phyloP scores from a whole-genome alignment of 495 filamentous ascomycete genomes.

The Neurospora sublineolata region DNA sequence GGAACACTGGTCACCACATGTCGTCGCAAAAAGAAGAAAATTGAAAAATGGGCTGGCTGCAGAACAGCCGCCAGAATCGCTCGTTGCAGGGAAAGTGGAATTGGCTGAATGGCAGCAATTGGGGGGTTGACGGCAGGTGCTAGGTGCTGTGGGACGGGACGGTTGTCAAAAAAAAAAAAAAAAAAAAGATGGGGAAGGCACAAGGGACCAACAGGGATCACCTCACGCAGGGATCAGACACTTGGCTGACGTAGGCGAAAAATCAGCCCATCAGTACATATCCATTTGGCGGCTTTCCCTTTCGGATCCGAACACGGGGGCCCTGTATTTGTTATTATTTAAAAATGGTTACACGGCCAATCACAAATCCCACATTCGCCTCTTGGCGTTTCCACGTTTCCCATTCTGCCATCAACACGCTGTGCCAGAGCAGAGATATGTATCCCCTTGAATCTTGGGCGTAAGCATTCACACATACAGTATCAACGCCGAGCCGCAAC shows the following conservation, averaged over 20 bases:
- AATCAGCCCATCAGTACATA: slow-evolving; percentile 13
- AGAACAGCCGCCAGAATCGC: neutral
- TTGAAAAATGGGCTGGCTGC: neutral
- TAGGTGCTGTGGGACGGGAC: neutral
- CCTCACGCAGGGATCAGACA: neutral
- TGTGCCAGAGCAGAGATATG: neutral
- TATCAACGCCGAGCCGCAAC: neutral
- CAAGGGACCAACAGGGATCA: slow-evolving; percentile 1
- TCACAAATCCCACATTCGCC: neutral
- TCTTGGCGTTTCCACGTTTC: neutral
- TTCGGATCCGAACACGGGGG: neutral
- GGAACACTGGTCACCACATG: neutral
- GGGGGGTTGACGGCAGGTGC: neutral
- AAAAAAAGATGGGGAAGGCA: slow-evolving; percentile 10
- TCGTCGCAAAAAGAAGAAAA: neutral
- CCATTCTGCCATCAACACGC: neutral
- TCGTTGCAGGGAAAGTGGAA: neutral
- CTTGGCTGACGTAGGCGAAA: slow-evolving; percentile 16
- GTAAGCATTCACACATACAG: neutral
- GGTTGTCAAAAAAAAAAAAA: neutral
- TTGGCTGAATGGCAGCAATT: neutral
- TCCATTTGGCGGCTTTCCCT: neutral
- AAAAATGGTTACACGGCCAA: no score
- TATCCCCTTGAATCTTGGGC: neutral
- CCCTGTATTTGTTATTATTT: no score